phyloP scores from a whole-genome alignment of 1,284 basidiomycete species.

The Sparassis latifolia region DNA sequence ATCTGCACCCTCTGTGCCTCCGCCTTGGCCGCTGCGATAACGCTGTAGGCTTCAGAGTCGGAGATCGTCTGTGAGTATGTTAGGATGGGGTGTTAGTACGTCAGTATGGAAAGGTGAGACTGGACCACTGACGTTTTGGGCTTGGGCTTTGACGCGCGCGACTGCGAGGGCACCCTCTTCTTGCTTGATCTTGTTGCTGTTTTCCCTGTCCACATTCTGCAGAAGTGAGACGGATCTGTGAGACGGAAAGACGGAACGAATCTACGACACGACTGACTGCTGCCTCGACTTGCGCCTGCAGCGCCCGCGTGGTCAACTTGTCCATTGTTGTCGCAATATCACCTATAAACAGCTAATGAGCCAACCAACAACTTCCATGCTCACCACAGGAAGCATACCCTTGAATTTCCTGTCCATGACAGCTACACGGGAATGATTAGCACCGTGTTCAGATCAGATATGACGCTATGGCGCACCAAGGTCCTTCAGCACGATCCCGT shows the following conservation, averaged over 20 bases:
- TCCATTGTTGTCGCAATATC: conserved; percentile 80
- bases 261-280: conserved; percentile 41
- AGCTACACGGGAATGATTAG: conserved; percentile 32
- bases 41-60: conserved; percentile 65
- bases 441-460: not conserved
- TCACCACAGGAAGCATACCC: conserved; percentile 29
- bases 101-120: not conserved
- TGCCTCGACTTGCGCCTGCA: conserved; percentile 79
- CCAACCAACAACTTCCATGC: not conserved
- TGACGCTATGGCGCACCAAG: conserved; percentile 39
- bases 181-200: conserved; percentile 78
- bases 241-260: not conserved
- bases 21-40: conserved; percentile 69
- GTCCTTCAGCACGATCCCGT: conserved; percentile 74
- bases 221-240: not conserved
- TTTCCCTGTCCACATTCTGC: conserved; percentile 76
- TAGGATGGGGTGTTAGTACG: not conserved
- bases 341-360: conserved; percentile 11
- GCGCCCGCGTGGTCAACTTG: conserved; percentile 71
- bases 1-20: conserved; percentile 64
- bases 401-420: conserved; percentile 82
- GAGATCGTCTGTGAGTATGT: conserved; percentile 44
- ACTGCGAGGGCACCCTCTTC: conserved; percentile 73
- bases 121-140: conserved; percentile 42
- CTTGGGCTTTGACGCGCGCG: conserved; percentile 65